Base-by-base conservation (phyloP, 108 stramenopile species). In the Chaetoceros muelleri region DNA sequence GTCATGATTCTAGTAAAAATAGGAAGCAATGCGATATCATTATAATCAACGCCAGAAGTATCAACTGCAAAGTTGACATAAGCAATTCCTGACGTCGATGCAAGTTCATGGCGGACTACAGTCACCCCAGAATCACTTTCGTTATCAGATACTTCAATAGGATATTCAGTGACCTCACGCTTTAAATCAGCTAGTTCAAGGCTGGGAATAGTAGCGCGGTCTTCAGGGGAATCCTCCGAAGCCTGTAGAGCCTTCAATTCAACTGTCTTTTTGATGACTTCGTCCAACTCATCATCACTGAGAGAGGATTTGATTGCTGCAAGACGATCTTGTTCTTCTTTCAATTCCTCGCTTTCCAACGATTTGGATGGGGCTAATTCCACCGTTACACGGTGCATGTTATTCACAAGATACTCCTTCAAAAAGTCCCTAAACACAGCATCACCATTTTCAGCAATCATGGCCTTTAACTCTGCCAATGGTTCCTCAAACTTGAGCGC, bases 401-500 rank as follows among this genome's bases (percentile, higher is more conserved):
- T 98, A 28, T 88, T 61, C 28, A 95, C 66, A 27, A 98, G 64
- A 40, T 84, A 62, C 47, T 92, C 61, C 57, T 78, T 68, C 29
- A 96, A 62, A 67, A 94, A 65, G 30, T 87, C 80, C 59, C 90
- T 80, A 67, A 96, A 98, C 17, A 94, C 75, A 45, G 81, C 70
- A 20, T 76, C 81, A 48, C 93, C 94, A 31, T 63, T 74, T 50
- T 71, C 62, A 8, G 76, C 75, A 61, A 98, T 90, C 18, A 75
- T 75, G 16, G 61, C 79, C 75, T 96, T 96, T 52, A 98, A 77
- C 55, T 87, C 69, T 1, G 76, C 73, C 18, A 98, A 77, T 3
- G 95, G 91, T 26, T 73, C 72, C 67, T 96, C 95, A 55, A 98
- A 98, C 57, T 87, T 87, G 7, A 96, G 74, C 3, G 72, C 89